Evolutionary conservation across 73 alveolate genomes (phyloP).

Genomic region (Symbiodinium natans): DNA sequence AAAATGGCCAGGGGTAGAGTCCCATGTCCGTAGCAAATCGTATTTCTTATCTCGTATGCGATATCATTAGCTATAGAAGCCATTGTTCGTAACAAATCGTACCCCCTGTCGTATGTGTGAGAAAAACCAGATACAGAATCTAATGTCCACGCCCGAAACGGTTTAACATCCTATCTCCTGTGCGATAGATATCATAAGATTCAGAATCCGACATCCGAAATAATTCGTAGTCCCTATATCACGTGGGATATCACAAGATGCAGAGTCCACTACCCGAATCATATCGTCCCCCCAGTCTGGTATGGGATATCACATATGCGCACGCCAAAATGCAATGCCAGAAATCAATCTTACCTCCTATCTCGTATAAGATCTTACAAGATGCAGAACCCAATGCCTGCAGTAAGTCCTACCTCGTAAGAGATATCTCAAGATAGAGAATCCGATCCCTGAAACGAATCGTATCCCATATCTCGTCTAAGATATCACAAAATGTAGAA

Average conservation of each 20-base stretch:
- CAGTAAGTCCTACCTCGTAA: too few species aligned
- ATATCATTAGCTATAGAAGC: not conserved
- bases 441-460: too few species aligned
- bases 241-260: not conserved
- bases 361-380: not conserved
- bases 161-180: not conserved
- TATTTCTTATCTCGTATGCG: not conserved
- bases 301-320: not conserved
- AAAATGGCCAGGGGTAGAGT: not conserved
- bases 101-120: too few species aligned
- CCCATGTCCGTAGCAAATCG: not conserved
- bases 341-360: not conserved
- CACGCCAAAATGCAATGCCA: not conserved
- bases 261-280: not conserved
- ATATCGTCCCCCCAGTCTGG: not conserved
- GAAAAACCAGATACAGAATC: too few species aligned
- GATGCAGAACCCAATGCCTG: not conserved
- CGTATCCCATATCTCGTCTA: not conserved
- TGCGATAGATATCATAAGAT: not conserved
- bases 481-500: not conserved
- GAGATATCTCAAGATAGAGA: too few species aligned
- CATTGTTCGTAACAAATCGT: not conserved
- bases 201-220: not conserved
- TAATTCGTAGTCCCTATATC: not conserved
- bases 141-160: too few species aligned